phyloP scores from a whole-genome alignment of 2,329 filamentous ascomycete genomes.

The Claviceps monticola region DNA sequence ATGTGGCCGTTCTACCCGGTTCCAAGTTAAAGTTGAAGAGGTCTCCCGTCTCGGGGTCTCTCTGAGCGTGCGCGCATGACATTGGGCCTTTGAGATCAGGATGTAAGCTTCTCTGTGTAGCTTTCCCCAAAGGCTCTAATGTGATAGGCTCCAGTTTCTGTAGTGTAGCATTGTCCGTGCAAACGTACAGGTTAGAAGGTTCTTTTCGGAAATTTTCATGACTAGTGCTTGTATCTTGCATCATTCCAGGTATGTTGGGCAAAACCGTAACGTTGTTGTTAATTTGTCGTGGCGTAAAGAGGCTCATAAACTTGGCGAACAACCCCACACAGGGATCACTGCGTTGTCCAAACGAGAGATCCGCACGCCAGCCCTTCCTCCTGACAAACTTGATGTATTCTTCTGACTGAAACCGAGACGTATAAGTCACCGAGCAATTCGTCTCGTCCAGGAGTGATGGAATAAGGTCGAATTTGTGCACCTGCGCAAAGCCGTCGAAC shows the following conservation, averaged over 20 bases:
- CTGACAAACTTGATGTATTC: constrained; percentile 46
- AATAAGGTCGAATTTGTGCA: constrained; percentile 59
- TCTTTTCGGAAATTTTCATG: constrained; percentile 21
- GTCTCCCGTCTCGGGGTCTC: constrained; percentile 60
- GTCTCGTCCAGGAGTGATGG: constrained; percentile 18
- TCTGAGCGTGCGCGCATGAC: constrained; percentile 57
- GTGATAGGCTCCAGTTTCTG: constrained; percentile 56
- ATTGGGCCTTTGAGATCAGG: constrained; percentile 52
- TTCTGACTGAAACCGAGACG: constrained; percentile 56
- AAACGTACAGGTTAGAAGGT: constrained; percentile 8
- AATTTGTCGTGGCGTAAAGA: constrained; percentile 30
- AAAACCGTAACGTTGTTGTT: constrained; percentile 54
- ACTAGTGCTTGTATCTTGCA: constrained; percentile 3
- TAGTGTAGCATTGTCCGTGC: constrained; percentile 37
- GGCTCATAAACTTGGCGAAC: constrained; percentile 56
- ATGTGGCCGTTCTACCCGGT: constrained; percentile 40
- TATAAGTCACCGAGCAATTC: constrained; percentile 44
- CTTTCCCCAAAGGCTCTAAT: constrained; percentile 56
- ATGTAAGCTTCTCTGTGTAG: constrained; percentile 47
- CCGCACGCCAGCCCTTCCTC: constrained; percentile 40
- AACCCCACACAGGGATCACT: constrained; percentile 61
- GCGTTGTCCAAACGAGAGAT: constrained; percentile 55
- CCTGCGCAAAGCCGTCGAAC: constrained; percentile 66
- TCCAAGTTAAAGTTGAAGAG: constrained; percentile 73
- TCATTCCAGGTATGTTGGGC: constrained; percentile 47